These are phyloP conservation scores for Tricholoma sp. DNA, from an alignment of 768 basidiomycete species.

Conservation along the genomic window DNA sequence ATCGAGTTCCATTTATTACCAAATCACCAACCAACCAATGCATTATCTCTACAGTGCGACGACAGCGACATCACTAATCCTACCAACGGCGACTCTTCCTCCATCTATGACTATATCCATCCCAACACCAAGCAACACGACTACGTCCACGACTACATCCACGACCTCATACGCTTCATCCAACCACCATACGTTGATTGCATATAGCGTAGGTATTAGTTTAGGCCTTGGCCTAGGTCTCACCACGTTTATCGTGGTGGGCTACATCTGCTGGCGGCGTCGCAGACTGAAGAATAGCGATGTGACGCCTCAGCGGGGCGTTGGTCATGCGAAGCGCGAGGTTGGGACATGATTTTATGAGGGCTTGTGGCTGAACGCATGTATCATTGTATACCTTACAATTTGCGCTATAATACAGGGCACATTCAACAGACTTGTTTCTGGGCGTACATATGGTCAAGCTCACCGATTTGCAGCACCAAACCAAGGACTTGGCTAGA, in stretches of 20 bases:
- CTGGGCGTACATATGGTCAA: no score
- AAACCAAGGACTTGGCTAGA: no score
- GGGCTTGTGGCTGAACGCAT: no score
- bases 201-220: constrained; percentile 22
- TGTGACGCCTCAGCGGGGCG: neutral
- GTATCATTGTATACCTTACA: neutral
- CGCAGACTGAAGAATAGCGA: constrained; percentile 12
- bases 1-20: neutral
- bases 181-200: constrained; percentile 13
- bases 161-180: constrained; percentile 5
- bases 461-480: no score
- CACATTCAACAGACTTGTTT: neutral
- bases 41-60: neutral
- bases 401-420: neutral
- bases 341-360: neutral
- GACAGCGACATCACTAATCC: constrained; percentile 24
- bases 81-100: constrained; percentile 33
- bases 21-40: neutral
- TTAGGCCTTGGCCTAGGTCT: constrained; percentile 26
- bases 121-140: neutral
- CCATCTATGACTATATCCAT: constrained; percentile 27
- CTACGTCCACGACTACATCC: constrained; percentile 1
- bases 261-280: constrained; percentile 21
- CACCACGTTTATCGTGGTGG: constrained; percentile 14
- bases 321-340: neutral